Evolutionary conservation across 1,139 yeast species (phyloP), one percentile per base, ranked within the genome.

Genomic region (Saccharomyces pastorianus): DNA sequence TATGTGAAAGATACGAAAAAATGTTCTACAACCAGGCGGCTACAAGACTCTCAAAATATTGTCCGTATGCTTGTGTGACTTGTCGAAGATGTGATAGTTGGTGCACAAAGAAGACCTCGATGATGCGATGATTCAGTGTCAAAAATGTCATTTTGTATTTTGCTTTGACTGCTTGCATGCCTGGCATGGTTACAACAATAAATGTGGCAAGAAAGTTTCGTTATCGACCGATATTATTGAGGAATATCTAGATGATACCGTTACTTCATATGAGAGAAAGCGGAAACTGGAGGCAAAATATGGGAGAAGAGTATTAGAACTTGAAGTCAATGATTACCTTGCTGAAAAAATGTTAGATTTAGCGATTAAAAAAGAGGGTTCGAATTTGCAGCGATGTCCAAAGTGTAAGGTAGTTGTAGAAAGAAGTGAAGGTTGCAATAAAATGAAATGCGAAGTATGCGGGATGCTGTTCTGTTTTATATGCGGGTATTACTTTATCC

Each of bases 391-490:
- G 11, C 68, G 71, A 51, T 84, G 89, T 61, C 89, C 91, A 0
- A 69, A 70, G 2, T 84, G 90, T 62, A 66, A 66, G 9, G 65
- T 78, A 0, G 78, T 78, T 2, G 78, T 82, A n/a, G 83, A 83
- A 57, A 76, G 81, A 59, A 69, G 76, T 14, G 85, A 81, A 61
- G 90, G 90, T 2, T 84, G 90, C 64, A 83, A 84, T 63, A 83
- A 82, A 62, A 83, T 84, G 85, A 75, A 73, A 31, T 84, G 90
- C 62, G 60, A 75, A 0, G 70, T 76, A 5, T 84, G 89, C 59
- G 62, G 64, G 7, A 72, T 78, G 0, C 64, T 67, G 50, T 84
- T 84, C 61, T 84, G 90, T 62, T 81, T 78, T 58, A 58, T 81
- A 17, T 84, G 90, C 68, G 84, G 83, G 64, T 63, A 0, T 61